Evolutionary conservation across 2,329 filamentous ascomycete genomes (phyloP).

Genomic region (Boeremia lycopersici): DNA sequence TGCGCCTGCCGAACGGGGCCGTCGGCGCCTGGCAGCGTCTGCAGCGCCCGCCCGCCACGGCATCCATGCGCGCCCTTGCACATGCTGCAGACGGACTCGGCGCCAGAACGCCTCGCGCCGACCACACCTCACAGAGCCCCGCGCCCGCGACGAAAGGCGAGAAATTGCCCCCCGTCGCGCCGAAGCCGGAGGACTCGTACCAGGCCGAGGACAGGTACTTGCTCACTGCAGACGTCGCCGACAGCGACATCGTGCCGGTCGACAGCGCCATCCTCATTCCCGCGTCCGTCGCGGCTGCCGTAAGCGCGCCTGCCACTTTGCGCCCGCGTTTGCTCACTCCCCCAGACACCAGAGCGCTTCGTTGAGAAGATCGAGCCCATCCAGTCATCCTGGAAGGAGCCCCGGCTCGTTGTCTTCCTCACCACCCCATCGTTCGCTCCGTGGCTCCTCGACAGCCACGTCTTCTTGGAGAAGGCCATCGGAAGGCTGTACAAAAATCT

Average conservation of each 20-base stretch:
- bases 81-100: background rate
- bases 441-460: slow-evolving; percentile 35
- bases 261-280: slow-evolving; percentile 40
- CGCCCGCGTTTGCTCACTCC: slow-evolving; percentile 11
- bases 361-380: slow-evolving; percentile 32
- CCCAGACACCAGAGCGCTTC: slow-evolving; percentile 29
- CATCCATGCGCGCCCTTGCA: slow-evolving; percentile 6
- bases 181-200: too few species aligned
- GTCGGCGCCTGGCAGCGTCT: slow-evolving; percentile 6
- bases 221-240: background rate
- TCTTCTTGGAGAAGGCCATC: slow-evolving; percentile 38
- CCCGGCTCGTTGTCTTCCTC: slow-evolving; percentile 36
- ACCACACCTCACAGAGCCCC: too few species aligned
- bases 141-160: background rate
- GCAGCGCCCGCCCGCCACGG: background rate
- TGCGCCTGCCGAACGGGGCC: slow-evolving; percentile 22
- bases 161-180: background rate
- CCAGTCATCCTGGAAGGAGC: background rate
- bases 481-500: slow-evolving; percentile 21
- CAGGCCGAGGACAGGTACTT: background rate
- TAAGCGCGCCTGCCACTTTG: slow-evolving; percentile 13
- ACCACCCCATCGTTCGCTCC: slow-evolving; percentile 42
- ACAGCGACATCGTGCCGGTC: background rate
- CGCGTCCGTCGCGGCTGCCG: slow-evolving; percentile 26
- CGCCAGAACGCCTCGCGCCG: too few species aligned